Evolutionary conservation across 176 grass and related monocot genomes (phyloP).

Genomic region (Alloteropsis semialata): DNA sequence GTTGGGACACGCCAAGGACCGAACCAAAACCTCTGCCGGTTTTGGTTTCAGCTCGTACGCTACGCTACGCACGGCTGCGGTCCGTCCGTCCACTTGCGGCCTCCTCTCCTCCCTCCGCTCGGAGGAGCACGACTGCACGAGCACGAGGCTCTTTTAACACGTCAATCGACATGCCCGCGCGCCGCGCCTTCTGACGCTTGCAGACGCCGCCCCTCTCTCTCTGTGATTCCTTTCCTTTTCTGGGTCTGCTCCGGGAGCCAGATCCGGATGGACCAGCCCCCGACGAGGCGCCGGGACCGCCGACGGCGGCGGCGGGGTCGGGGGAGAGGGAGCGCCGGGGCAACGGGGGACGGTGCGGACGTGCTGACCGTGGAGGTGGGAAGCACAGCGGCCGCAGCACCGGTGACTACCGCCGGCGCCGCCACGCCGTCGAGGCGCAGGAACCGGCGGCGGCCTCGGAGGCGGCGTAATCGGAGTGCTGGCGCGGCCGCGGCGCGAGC

Average conservation of each 20-base stretch:
- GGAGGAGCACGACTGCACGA: too few relatives aligned
- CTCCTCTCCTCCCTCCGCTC: background rate
- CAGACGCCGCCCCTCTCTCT: background rate
- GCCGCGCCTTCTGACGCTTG: background rate
- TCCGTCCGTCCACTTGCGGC: background rate
- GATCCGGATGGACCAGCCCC: conserved; percentile 37
- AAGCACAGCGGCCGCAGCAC: background rate
- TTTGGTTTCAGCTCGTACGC: background rate
- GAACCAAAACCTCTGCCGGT: background rate
- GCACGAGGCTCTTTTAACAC: conserved; percentile 14
- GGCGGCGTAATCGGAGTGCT: background rate
- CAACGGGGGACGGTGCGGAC: background rate
- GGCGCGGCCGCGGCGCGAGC: background rate
- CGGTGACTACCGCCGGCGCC: background rate
- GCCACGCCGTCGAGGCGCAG: background rate
- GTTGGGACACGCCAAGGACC: background rate
- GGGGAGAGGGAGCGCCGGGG: background rate
- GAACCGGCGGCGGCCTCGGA: background rate
- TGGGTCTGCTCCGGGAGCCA: background rate
- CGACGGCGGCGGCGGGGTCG: background rate
- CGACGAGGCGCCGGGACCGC: background rate
- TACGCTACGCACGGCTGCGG: background rate
- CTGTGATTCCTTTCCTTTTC: background rate
- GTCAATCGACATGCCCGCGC: background rate
- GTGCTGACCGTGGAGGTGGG: background rate